Base-by-base conservation (phyloP, 176 grass and related monocot species). In the Stipa capillata region DNA sequence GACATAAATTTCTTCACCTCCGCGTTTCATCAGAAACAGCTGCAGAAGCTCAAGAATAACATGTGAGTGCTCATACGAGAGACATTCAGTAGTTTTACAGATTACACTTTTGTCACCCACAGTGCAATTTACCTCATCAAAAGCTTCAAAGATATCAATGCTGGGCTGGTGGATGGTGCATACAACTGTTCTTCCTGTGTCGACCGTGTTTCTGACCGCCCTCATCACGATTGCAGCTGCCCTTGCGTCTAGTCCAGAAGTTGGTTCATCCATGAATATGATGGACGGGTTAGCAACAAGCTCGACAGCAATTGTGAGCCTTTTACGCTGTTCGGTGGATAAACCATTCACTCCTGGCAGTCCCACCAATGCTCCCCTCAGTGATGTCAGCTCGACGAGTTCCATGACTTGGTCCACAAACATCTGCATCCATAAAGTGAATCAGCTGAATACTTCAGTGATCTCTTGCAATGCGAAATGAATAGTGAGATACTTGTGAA, bases 211-310 rank as follows among this genome's bases (percentile, higher is more conserved):
- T 83, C 94, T 82, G 13, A 97, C 94, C 18, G 94, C 71, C 64
- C 94, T 94, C 94, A 97, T 97, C 48, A 97, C 89, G 13, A 97
- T 97, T 49, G 94, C 94, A 83, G 91, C 91, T 24, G 94, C 94
- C 80, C 94, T 97, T 4, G 94, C 94, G 75, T 97, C 91, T 39
- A 97, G 58, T 49, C 91, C 94, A 40, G 94, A 97, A 48, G 94
- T 97, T 49, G 91, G 94, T 61, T 97, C 94, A 32, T 97, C 94
- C 94, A 97, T 91, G 75, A 97, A 97, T 87, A 97, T 94, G 82
- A 97, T 97, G 50, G 94, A 94, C 33, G 94, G 94, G 47, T 97
- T 97, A 34, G 94, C 91, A 31, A 94, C 94, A 35, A 97, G 87
- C 66, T 97, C 94, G 49, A 97, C 94, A 25, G 94, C 91, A 87